Base-by-base conservation (phyloP, 192 early-diverging fungal species). In the Coemansia sp. region DNA sequence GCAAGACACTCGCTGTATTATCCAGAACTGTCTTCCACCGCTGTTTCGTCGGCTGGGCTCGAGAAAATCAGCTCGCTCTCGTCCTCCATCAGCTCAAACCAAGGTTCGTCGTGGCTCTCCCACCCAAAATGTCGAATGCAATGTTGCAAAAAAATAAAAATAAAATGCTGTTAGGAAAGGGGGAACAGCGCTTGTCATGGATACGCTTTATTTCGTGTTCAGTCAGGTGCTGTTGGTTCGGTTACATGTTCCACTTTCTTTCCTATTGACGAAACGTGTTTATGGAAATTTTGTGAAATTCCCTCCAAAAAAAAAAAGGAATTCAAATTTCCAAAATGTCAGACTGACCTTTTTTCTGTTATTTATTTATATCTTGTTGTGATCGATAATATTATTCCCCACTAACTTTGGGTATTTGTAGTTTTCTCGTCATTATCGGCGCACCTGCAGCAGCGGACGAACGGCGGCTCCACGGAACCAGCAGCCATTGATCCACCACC, bases 1-100 rank as follows among this genome's bases (percentile, higher is more conserved):
- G 57, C 57, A 59, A 59, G 39, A 39, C 38, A 59, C 57, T 16
- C 7, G 19, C 57, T 59, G 19, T 59, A 59, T 59, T 59, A 59
- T 40, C 57, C 57, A 10, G 57, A 59, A 9, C 57, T 59, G 57
- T 16, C 57, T 26, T 26, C 57, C 37, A 26, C 57, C 5, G 57
- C n/a, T 59, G 57, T n/a, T 48, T 48, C 47, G 1, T 48, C 16
- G 47, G 47, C 47, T 48, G 3, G 26, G 26, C 26, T 26, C 26
- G 26, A 26, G 26, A 26, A 26, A 26, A 26, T 26, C 26, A 26
- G 26, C 3, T 26, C 26, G 26, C 26, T 26, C 26, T 3, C 26
- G 26, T 3, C 26, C 26, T 26, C 26, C 26, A 26, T 26, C 26
- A 26, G 26, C 8, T 50, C 49, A 54, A 21, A 21, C 52, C 18